These are phyloP conservation scores for Yarrowia alimentaria DNA, from an alignment of 805 yeast species.

Conservation along the genomic window DNA sequence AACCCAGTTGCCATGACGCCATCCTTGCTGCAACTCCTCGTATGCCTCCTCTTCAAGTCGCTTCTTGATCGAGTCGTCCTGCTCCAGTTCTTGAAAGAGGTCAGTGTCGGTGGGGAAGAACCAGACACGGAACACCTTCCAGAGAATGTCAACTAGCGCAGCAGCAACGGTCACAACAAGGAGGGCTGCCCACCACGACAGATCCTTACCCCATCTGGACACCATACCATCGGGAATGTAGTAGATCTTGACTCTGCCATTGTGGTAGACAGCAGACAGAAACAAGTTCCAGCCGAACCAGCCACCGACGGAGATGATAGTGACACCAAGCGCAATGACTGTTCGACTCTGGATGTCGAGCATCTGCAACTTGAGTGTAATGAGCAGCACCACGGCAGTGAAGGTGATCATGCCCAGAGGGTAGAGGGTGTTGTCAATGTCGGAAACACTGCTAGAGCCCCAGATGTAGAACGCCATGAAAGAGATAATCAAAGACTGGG, in stretches of 20 bases:
- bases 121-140: slow-evolving; percentile 56
- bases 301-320: slow-evolving; percentile 72
- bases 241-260: slow-evolving; percentile 41
- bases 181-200: slow-evolving; percentile 83
- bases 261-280: slow-evolving; percentile 17
- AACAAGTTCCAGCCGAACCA: slow-evolving; percentile 82
- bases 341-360: slow-evolving; percentile 74
- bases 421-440: slow-evolving; percentile 71
- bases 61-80: slow-evolving; percentile 61
- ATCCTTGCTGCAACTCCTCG: slow-evolving; percentile 49
- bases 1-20: slow-evolving; percentile 26
- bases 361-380: slow-evolving; percentile 75
- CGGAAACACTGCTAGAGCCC: slow-evolving; percentile 57
- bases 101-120: slow-evolving; percentile 73
- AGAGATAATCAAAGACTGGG: slow-evolving; percentile 67
- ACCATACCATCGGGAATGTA: slow-evolving; percentile 71
- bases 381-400: slow-evolving; percentile 66
- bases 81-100: slow-evolving; percentile 72
- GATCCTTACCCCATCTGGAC: slow-evolving; percentile 72
- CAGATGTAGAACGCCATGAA: slow-evolving; percentile 65
- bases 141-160: slow-evolving; percentile 60
- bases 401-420: slow-evolving; percentile 78
- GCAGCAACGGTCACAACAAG: slow-evolving; percentile 58
- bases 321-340: slow-evolving; percentile 63
- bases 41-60: slow-evolving; percentile 71